phyloP scores from a whole-genome alignment of 106 monocot species.

The Dioscorea dumetorum region DNA sequence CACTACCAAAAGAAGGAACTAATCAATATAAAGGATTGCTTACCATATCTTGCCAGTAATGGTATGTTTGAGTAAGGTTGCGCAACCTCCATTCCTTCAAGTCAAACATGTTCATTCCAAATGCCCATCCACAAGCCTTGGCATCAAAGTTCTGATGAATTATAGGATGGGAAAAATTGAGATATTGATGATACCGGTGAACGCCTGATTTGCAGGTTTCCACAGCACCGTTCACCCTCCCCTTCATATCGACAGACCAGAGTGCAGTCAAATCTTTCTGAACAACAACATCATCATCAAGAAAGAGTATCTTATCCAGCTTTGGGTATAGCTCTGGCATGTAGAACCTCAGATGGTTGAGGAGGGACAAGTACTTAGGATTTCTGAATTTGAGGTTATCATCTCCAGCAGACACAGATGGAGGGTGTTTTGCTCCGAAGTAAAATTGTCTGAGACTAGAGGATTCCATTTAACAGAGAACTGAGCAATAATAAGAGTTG shows the following conservation, averaged over 20 bases:
- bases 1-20: too few species aligned
- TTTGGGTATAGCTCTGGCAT: conserved; percentile 81
- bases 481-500: conserved; percentile 72
- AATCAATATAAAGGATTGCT: too few species aligned
- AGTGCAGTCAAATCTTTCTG: conserved; percentile 71
- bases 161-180: too few species aligned
- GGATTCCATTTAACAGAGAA: conserved; percentile 73
- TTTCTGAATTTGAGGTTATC: conserved; percentile 78
- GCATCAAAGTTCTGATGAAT: too few species aligned
- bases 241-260: conserved; percentile 65
- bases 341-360: conserved; percentile 83
- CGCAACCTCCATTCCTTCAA: too few species aligned
- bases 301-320: conserved; percentile 72
- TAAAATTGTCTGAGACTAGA: conserved; percentile 63
- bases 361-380: conserved; percentile 77
- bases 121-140: too few species aligned
- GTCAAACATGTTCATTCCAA: too few species aligned
- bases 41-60: too few species aligned
- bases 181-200: conserved; percentile 33
- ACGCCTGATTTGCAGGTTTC: conserved; percentile 82
- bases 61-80: too few species aligned
- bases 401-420: conserved; percentile 59
- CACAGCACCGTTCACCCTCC: conserved; percentile 79
- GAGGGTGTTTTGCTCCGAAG: conserved; percentile 63
- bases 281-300: conserved; percentile 77